These are phyloP conservation scores for Calonectria leucothoes DNA, from an alignment of 2,329 filamentous ascomycete genomes.

Conservation along the genomic window DNA sequence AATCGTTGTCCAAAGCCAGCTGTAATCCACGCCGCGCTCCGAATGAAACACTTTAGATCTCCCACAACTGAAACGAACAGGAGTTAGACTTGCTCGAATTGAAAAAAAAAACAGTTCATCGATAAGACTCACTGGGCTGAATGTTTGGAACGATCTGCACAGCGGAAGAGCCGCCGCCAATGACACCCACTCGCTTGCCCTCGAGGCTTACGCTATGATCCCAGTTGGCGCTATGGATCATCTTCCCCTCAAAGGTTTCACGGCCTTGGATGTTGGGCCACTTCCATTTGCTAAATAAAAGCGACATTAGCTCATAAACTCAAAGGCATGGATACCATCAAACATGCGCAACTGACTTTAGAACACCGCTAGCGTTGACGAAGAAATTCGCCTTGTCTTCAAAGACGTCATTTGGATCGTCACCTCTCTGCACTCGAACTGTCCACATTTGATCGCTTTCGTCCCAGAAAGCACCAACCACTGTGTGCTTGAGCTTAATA, in stretches of 20 bases:
- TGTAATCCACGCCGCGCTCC: constrained; percentile 26
- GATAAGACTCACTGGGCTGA: constrained; percentile 14
- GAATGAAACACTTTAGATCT: constrained; percentile 24
- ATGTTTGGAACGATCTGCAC: constrained; percentile 46
- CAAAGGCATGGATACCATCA: too few relatives aligned
- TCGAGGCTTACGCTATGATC: constrained; percentile 41
- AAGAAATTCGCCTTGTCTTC: constrained; percentile 26
- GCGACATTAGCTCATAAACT: neutral
- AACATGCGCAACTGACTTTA: constrained; percentile 13
- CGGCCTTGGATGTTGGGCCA: constrained; percentile 25
- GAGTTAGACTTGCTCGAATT: neutral
- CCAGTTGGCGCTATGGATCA: constrained; percentile 56
- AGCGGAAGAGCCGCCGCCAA: constrained; percentile 47
- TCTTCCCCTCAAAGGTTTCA: constrained; percentile 48
- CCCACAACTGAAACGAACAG: constrained; percentile 14
- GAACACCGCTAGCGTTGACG: constrained; percentile 27
- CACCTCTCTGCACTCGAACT: constrained; percentile 17
- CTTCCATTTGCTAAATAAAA: constrained; percentile 25
- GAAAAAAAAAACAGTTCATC: neutral
- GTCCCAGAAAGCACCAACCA: constrained; percentile 34
- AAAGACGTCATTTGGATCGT: constrained; percentile 12
- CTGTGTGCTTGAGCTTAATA: constrained; percentile 32
- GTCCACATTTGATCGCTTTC: constrained; percentile 24
- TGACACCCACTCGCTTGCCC: constrained; percentile 44
- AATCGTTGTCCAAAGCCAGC: constrained; percentile 39